Percentiles rank a stretch among this genome's conserved stretches.
These are phyloP conservation scores for Nicotiana tabacum DNA, from an alignment of 257 asterid species.

Conservation along the genomic window DNA sequence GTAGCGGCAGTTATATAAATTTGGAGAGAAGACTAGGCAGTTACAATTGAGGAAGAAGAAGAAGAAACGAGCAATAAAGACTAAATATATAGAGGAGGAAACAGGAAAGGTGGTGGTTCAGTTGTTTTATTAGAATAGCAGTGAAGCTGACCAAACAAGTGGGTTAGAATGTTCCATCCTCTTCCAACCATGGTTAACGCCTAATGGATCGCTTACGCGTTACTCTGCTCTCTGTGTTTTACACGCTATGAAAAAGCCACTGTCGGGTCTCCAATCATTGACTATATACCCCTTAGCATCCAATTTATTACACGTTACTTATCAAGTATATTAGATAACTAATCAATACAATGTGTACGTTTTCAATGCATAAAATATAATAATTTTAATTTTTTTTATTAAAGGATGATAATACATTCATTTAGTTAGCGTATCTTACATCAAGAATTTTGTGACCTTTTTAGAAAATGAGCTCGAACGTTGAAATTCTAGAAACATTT, in stretches of 20 bases:
- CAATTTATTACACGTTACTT: too few species aligned
- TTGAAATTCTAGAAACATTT: too few species aligned
- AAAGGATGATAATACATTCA: too few species aligned
- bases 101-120: not conserved
- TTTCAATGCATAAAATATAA: too few species aligned
- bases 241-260: not conserved
- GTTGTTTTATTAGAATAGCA: not conserved
- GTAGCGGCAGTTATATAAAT: not conserved
- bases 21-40: not conserved
- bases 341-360: too few species aligned
- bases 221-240: not conserved
- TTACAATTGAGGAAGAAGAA: not conserved
- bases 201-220: not conserved
- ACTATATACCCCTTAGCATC: too few species aligned
- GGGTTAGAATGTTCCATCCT: not conserved
- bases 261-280: too few species aligned
- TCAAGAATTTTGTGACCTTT: too few species aligned
- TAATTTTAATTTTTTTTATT: too few species aligned
- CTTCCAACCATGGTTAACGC: not conserved
- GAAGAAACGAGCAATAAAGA: not conserved
- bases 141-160: not conserved
- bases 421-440: too few species aligned
- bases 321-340: too few species aligned
- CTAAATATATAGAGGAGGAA: not conserved
- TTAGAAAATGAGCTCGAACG: too few species aligned